These are phyloP conservation scores for Starmerella floricola DNA, from an alignment of 805 yeast genomes.

Conservation along the genomic window DNA sequence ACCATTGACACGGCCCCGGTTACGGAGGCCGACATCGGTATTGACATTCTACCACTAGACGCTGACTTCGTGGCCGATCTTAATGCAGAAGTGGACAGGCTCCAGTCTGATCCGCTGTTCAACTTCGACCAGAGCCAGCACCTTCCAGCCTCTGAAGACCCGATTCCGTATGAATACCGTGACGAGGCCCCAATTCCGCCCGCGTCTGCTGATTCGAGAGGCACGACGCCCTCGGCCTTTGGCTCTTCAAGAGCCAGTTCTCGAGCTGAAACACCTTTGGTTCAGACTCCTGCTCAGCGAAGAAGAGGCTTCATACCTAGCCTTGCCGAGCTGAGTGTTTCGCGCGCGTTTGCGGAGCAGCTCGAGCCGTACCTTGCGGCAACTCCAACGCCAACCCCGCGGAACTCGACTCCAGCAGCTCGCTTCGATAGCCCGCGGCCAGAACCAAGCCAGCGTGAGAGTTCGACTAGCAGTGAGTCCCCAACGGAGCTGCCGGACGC, in stretches of 20 bases:
- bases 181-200: background rate
- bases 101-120: background rate
- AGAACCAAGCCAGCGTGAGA: background rate
- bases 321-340: constrained; percentile 12
- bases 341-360: constrained; percentile 17
- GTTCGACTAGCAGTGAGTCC: background rate
- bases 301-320: constrained; percentile 20
- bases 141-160: no score
- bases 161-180: background rate
- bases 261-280: background rate
- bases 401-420: background rate
- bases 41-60: constrained; percentile 1
- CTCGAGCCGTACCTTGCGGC: constrained; percentile 16
- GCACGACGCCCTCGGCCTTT: background rate
- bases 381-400: constrained; percentile 13
- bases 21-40: constrained; percentile 4
- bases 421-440: no score
- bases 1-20: background rate
- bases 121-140: background rate
- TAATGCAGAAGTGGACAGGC: constrained; percentile 1
- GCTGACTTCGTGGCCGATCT: constrained; percentile 5
- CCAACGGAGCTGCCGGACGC: constrained; percentile 5
- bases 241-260: background rate
- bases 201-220: no score
- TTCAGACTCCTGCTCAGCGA: constrained; percentile 1